phyloP scores from a whole-genome alignment of 176 grass and related monocot genomes.

The Lolium rigidum region DNA sequence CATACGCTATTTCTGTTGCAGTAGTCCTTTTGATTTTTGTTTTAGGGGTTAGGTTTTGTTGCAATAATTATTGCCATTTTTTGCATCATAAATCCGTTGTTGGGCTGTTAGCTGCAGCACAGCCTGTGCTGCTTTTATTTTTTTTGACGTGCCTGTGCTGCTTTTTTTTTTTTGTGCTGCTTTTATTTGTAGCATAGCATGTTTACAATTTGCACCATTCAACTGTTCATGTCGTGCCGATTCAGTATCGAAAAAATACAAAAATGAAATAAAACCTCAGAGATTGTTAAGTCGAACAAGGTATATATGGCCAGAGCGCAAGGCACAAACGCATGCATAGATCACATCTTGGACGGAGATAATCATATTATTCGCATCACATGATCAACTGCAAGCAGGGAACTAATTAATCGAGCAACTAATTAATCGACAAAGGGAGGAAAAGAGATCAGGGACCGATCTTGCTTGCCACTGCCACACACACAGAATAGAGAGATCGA shows the following conservation, averaged over 20 bases:
- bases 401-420: slow-evolving; percentile 2
- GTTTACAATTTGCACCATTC: slow-evolving; percentile 5
- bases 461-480: background rate
- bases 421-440: background rate
- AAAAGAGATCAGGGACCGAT: background rate
- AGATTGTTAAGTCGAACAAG: background rate
- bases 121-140: background rate
- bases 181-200: background rate
- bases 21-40: background rate
- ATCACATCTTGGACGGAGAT: background rate
- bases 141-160: no score
- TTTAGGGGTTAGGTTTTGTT: background rate
- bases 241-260: background rate
- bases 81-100: slow-evolving; percentile 1
- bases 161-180: no score
- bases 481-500: background rate
- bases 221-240: background rate
- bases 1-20: background rate
- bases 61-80: background rate
- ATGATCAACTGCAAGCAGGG: background rate
- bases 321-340: background rate
- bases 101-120: background rate
- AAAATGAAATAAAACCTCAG: background rate
- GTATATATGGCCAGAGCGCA: background rate
- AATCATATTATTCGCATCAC: background rate